Evolutionary conservation across 345 rosid genomes (phyloP), one percentile per base, ranked within the genome.

Genomic region (Pseudoturritis turrita): DNA sequence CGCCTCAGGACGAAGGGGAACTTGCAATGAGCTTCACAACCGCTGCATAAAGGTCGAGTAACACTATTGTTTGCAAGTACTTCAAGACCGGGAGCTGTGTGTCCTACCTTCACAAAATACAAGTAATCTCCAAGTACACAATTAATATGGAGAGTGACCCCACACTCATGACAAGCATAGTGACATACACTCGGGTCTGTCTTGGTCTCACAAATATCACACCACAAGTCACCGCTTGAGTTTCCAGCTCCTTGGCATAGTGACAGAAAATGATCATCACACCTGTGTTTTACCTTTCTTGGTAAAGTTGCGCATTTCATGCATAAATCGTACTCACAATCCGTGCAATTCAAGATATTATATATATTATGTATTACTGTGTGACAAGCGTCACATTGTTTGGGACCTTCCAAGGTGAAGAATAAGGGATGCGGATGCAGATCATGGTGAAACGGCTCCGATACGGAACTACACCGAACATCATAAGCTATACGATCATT

Each of bases 371-470:
- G 7, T n/a, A 17, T 5, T 4, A 9, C 15, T 15, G 2, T 7
- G 6, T 0, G 12, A 22, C 65, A 69, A 21, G 46, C 73, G 0
- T 12, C 0, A 15, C 73, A 69, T 10, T 6, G 5, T 22, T 10
- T 28, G 6, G 41, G 12, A 14, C 18, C 13, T 45, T 57, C 31
- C 40, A 39, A 52, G 10, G 61, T 52, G 8, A 18, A 40, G 5
- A 56, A 69, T 17, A 69, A 56, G 10, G 45, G 64, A 69, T 68
- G 73, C 10, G 54, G 45, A 31, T 69, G 73, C 3, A 55, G 23
- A 29, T 69, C 73, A 69, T 56, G 73, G 3, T 21, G 45, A 43
- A 69, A 69, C 5, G 73, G 73, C 22, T 69, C 73, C 6, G 73
- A 29, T 13, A 56, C 12, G 0, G 73, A 69, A 31, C 33, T 5